Evolutionary conservation across 1,284 basidiomycete genomes (phyloP), one percentile per base, ranked within the genome.

Genomic region (Moniliophthora roreri): DNA sequence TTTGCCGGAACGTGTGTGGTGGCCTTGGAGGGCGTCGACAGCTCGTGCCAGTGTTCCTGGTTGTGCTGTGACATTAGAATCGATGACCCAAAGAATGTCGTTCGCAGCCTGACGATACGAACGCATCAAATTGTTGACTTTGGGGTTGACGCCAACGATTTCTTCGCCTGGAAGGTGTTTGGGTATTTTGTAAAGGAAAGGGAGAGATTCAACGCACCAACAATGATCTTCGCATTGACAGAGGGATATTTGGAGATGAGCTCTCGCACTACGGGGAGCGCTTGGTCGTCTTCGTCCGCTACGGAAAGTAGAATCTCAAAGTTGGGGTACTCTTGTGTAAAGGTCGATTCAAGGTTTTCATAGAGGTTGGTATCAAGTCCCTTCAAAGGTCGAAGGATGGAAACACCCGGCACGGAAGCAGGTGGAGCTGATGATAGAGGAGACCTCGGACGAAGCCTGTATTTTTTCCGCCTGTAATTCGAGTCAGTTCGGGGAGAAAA

Each of bases 41-140:
- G 94, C 88, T 45, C 92, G 85, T 0, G 89, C 87, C 20, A 98
- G 83, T 1, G 93, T 90, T n/a, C 87, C 87, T 0, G 88, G 79
- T 28, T 84, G 81, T 15, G 89, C 85, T 59, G 85, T 84, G 45
- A 98, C 84, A 60, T 97, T 97, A 18, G 95, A 96, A 70, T 99
- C 97, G 48, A 99, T 79, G 10, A 99, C 90, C 96, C 96, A 99
- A 45, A 99, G 74, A 47, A 98, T 91, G 66, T 99, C 95, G 68
- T 96, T 78, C 52, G 79, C 72, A 0, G 96, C 95, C 63, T 83
- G 75, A 37, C 76, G 76, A 68, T 96, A 98, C 3, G 95, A 81
- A 36, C 85, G 83, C 56, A 96, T 82, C 37, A 99, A 85, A 67
- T 99, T 99, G 77, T 98, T 98, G 64, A 99, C 89, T 76, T 99